A percentile compares a stretch with the other conserved stretches of the same genome.
phyloP scores from a whole-genome alignment of 116 monocot species.

The Thalassia testudinum region DNA sequence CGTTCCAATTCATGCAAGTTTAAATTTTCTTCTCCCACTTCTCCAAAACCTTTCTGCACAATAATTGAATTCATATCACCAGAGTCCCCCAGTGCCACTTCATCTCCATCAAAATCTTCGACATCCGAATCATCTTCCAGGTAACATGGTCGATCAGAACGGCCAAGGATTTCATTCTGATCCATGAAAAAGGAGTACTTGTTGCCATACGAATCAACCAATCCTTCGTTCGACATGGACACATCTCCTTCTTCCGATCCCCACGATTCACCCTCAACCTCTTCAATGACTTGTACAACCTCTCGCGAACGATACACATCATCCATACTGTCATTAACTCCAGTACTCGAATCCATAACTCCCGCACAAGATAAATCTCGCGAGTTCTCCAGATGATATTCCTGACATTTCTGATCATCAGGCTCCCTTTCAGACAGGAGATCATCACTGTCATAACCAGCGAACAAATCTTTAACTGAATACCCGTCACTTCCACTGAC shows the following conservation, averaged over 20 bases:
- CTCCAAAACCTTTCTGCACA: not conserved
- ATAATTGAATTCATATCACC: not conserved
- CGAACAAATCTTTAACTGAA: constrained; percentile 45
- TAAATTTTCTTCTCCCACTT: not conserved
- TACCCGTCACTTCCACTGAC: constrained; percentile 44
- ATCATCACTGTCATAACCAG: constrained; percentile 43
- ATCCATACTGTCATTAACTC: too few species aligned
- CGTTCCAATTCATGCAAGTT: too few species aligned
- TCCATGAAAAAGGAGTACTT: not conserved
- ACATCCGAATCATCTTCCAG: not conserved
- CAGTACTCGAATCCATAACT: too few species aligned
- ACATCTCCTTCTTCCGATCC: not conserved
- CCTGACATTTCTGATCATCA: too few species aligned
- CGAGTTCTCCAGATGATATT: too few species aligned
- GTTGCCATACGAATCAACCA: not conserved
- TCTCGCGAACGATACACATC: too few species aligned
- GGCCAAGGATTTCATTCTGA: not conserved
- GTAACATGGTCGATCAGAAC: not conserved
- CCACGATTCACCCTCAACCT: too few species aligned
- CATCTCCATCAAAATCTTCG: too few species aligned
- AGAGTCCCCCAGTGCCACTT: too few species aligned
- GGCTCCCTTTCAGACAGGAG: constrained; percentile 37
- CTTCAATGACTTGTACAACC: too few species aligned
- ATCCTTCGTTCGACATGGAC: not conserved
- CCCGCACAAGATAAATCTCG: too few species aligned